A percentile compares a stretch with the other conserved stretches of the same genome.
phyloP scores from a whole-genome alignment of 2,329 filamentous ascomycete species.

The Aureobasidium sp. region DNA sequence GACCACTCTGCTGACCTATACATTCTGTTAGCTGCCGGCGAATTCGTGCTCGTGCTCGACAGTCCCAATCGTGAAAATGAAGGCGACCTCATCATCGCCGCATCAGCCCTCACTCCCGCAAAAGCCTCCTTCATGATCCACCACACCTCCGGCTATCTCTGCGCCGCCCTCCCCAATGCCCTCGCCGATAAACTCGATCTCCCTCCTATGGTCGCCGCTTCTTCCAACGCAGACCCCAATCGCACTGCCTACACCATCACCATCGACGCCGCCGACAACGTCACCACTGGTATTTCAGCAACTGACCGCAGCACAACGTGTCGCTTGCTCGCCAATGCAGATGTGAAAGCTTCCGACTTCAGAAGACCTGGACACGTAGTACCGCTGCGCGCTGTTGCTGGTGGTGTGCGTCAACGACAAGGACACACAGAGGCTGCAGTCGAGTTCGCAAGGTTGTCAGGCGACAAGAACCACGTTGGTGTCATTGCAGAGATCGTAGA shows the following conservation, averaged over 20 bases:
- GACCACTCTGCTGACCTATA: background rate
- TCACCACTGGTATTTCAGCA: constrained; percentile 86
- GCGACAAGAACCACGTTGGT: constrained; percentile 54
- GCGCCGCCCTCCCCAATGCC: constrained; percentile 68
- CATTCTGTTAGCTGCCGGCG: constrained; percentile 46
- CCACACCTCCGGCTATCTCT: constrained; percentile 82
- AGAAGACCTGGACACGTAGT: constrained; percentile 85
- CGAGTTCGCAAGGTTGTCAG: constrained; percentile 80
- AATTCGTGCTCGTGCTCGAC: constrained; percentile 96
- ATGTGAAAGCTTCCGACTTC: constrained; percentile 54
- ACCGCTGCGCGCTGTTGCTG: constrained; percentile 69
- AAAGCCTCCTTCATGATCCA: constrained; percentile 97
- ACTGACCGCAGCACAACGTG: constrained; percentile 80
- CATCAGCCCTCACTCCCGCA: constrained; percentile 70
- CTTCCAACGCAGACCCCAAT: constrained; percentile 70
- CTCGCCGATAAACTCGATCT: constrained; percentile 67
- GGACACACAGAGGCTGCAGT: constrained; percentile 93
- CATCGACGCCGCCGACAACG: constrained; percentile 66
- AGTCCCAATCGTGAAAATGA: constrained; percentile 91
- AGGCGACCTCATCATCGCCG: constrained; percentile 94
- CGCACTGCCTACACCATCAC: constrained; percentile 90
- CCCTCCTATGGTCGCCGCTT: constrained; percentile 73
- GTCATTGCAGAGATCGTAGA: constrained; percentile 91
- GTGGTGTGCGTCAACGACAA: constrained; percentile 69
- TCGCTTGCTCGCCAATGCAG: constrained; percentile 64